Evolutionary conservation across 176 grass and related monocot genomes (phyloP).

Genomic region (Bromus sterilis): DNA sequence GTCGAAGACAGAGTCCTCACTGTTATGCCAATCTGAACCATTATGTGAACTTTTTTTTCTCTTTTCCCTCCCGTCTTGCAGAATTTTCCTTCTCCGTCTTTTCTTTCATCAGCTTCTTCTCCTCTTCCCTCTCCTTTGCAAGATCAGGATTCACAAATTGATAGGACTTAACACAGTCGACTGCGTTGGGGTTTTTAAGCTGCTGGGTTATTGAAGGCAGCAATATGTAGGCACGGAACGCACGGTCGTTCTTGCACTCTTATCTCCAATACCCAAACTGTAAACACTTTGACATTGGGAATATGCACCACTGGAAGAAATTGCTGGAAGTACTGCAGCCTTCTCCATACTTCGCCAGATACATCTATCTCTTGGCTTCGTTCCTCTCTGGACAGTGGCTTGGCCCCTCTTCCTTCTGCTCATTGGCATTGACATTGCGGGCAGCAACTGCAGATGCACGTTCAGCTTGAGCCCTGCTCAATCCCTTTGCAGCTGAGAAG

Average conservation of each 20-base stretch:
- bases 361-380: constrained; percentile 82
- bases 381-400: constrained; percentile 76
- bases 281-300: constrained; percentile 76
- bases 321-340: constrained; percentile 33
- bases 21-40: constrained; percentile 46
- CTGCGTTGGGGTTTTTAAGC: constrained; percentile 78
- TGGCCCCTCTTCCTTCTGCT: constrained; percentile 81
- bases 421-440: constrained; percentile 81
- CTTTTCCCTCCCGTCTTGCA: constrained; percentile 39
- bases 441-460: constrained; percentile 43
- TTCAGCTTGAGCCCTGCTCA: constrained; percentile 79
- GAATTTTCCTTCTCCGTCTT: constrained; percentile 20
- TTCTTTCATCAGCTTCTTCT: constrained; percentile 28
- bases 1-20: constrained; percentile 66
- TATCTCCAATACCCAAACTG: constrained; percentile 77
- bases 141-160: constrained; percentile 60
- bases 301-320: constrained; percentile 26
- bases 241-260: constrained; percentile 74
- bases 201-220: constrained; percentile 49
- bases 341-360: constrained; percentile 88
- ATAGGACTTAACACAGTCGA: constrained; percentile 27
- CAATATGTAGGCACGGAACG: constrained; percentile 66
- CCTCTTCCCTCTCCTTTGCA: constrained; percentile 40
- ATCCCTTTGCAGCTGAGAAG: constrained; percentile 57
- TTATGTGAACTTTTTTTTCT: constrained; percentile 38